Evolutionary conservation across 2,329 filamentous ascomycete genomes (phyloP), one percentile per base, ranked within the genome.

Genomic region (Colletotrichum ledebouriae): DNA sequence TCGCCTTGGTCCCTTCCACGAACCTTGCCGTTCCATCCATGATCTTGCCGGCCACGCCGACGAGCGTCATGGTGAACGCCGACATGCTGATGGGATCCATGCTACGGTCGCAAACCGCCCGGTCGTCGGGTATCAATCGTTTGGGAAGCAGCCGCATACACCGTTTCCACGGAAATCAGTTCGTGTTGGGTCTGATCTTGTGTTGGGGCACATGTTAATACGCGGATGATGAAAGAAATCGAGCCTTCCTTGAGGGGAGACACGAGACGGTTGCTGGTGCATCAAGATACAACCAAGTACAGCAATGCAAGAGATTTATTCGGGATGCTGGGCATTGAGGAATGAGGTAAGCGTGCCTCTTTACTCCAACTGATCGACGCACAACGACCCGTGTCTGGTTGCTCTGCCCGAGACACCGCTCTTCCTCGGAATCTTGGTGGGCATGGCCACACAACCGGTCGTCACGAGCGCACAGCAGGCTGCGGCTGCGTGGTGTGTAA

Each of bases 41-140:
- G 10, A 76, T 42, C 53, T 60, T 59, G n/a, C 69, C 68, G 5
- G 72, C 71, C 12, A 73, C 67, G 4, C 59, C 29, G 13, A 71
- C 59, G 37, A 76, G 20, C 47, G 74, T 72, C 20, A 70, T 37
- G 4, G 69, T 70, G 20, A 73, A 70, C 9, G 69, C 61, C 6
- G 67, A 59, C 49, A 72, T 70, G 39, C 72, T 72, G n/a, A 76
- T 57, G 7, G 70, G 71, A 46, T 76, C 75, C 73, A 73, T 73
- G 9, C 22, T 55, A n/a, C 37, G 1, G 17, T 11, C 5, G 17
- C 20, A 25, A 6, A 15, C 20, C 33, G 34, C 11, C 39, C 4
- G 12, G 39, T 37, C 20, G 49, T 39, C 17, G 2, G 39, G 9
- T 9, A 4, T 42, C 49, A 60, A 15, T 56, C 49, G 4, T 20